Base-by-base conservation (phyloP, 148 eudicot species). In the Vaccinium myrtillus region DNA sequence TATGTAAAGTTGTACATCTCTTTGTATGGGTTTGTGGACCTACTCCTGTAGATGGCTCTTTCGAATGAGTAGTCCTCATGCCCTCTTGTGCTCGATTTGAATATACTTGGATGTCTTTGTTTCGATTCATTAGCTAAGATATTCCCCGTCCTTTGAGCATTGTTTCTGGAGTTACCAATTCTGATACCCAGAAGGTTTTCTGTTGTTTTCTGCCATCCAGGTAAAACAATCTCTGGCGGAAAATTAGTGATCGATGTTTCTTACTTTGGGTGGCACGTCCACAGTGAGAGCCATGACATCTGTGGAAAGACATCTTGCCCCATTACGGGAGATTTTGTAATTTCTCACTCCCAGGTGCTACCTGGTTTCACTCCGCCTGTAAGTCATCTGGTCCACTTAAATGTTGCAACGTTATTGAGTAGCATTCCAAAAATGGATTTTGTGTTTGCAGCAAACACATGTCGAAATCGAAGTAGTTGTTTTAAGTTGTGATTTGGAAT, bases 311-410 rank as follows among this genome's bases (percentile, higher is more conserved):
- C 95, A 9, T 67, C 91, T 48, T 96, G 98, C 89, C 98, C 98
- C 21, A 85, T 91, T 83, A 79, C 90, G 50, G 98, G 98, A 75
- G 93, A 94, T 81, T 96, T 96, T 85, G 85, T 90, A 63, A 92
- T 96, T 81, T 89, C 98, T 85, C 98, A 93, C 89, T 90, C 98
- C 53, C 93, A 96, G 86, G 89, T 84, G 43, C 87, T 96, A 85
- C 98, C 98, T 50, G 91, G 87, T 59, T 86, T 53, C 75, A 93
- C 98, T 85, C 98, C 98, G 77, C 98, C 98, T 78, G 98, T 96
- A 84, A 94, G 98, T 87, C 84, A 49, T 73, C 79, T 84, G 85
- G 36, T 39, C 30, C 16, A n/a, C 43, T 30, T 75, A 76, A 59
- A 32, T 51, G 36, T 23, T 36, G 46, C 50, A 16, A 67, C 23